Conservation (phyloP, 169 alveolate species). For the Cystoisospora suis region DNA sequence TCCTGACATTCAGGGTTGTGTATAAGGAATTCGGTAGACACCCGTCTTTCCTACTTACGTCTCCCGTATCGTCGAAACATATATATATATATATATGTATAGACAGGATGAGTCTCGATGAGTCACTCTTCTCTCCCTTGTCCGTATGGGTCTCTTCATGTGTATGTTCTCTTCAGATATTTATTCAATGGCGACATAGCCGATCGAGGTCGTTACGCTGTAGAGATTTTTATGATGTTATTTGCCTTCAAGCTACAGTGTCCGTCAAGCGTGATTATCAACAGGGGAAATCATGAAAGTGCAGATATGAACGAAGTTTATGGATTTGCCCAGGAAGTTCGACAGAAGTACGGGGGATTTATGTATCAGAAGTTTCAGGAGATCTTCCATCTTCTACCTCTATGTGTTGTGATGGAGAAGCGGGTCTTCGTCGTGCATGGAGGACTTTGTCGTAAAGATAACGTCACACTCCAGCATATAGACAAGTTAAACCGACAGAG, state of each 20-base stretch:
- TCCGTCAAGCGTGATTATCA: slow-evolving; percentile 84
- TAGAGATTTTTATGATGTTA: slow-evolving; percentile 84
- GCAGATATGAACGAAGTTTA: slow-evolving; percentile 91
- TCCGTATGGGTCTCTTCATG: neutral
- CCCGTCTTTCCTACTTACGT: neutral
- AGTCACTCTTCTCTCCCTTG: neutral
- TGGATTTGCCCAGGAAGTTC: slow-evolving; percentile 82
- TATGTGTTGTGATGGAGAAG: slow-evolving; percentile 84
- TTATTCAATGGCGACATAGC: slow-evolving; percentile 93
- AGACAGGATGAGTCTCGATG: neutral
- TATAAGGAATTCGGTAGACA: neutral
- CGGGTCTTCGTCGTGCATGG: slow-evolving; percentile 88
- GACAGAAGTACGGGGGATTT: slow-evolving; percentile 86
- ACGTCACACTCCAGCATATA: slow-evolving; percentile 82
- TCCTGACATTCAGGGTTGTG: no score
- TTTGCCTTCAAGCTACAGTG: slow-evolving; percentile 86
- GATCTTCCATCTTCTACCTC: slow-evolving; percentile 84
- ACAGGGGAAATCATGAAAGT: slow-evolving; percentile 91
- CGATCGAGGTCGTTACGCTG: slow-evolving; percentile 88
- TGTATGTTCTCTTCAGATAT: slow-evolving; percentile 65
- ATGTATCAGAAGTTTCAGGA: slow-evolving; percentile 87
- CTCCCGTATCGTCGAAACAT: neutral
- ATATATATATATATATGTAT: neutral
- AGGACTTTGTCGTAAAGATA: slow-evolving; percentile 87
- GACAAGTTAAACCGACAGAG: slow-evolving; percentile 83